These are phyloP conservation scores for Paramecium biaurelia DNA, from an alignment of 73 alveolate species.

Conservation along the genomic window DNA sequence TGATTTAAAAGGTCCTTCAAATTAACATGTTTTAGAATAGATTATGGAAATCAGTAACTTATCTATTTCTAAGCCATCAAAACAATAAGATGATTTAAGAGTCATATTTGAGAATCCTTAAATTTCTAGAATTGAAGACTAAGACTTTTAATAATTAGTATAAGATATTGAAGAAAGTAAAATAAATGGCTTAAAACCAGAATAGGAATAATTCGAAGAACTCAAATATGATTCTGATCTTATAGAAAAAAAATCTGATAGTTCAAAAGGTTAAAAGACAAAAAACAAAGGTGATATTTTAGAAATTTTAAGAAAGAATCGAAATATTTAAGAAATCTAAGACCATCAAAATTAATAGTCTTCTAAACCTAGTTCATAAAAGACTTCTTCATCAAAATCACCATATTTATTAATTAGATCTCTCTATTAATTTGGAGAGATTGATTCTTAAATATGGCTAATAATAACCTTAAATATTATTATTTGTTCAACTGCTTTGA, in stretches of 20 bases:
- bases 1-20: neutral
- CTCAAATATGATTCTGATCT: slow-evolving; percentile 14
- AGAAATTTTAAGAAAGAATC: neutral
- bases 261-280: neutral
- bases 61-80: neutral
- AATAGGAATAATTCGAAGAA: neutral
- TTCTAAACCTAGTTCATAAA: neutral
- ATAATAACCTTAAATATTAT: neutral
- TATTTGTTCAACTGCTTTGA: neutral
- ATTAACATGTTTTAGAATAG: neutral
- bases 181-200: neutral
- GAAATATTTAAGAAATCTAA: neutral
- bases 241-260: neutral
- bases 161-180: neutral
- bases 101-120: slow-evolving; percentile 1
- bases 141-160: neutral
- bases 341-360: neutral
- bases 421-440: neutral
- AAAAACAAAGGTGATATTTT: neutral
- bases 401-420: slow-evolving; percentile 25
- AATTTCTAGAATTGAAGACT: neutral
- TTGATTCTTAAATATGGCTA: neutral
- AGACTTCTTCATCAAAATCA: neutral
- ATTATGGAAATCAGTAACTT: neutral
- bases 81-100: neutral